Base-by-base conservation (phyloP, 805 yeast genomes). In the Kluyveromyces lactis region DNA sequence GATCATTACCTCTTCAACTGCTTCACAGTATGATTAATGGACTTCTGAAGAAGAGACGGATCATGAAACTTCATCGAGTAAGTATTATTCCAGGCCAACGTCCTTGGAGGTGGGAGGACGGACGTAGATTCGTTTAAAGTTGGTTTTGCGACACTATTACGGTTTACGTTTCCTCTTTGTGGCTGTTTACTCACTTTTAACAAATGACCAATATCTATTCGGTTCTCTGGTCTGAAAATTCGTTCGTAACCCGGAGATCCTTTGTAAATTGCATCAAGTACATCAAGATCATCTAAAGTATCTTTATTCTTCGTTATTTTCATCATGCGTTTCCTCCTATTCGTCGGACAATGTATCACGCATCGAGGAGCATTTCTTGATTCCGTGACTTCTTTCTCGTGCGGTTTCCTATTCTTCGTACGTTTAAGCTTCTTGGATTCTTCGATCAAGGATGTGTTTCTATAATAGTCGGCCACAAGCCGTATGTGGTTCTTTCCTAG, bases 401-500 rank as follows among this genome's bases (percentile, higher is more conserved):
- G 26, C 18, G 18, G 16, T 33, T n/a, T 41, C 37, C 12, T n/a
- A n/a, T 18, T 39, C 33, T 15, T 16, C 26, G 26, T 38, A 9
- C 26, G 12, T 15, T 28, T 36, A 23, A 13, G n/a, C 18, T 6
- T 35, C 34, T 10, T 37, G 13, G 21, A 19, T 18, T 19, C 32
- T 31, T 21, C 39, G 18, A 27, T 37, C 40, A 18, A 34, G 34
- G 34, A 46, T 48, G 33, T 49, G 51, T 68, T 62, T 49, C 82
- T 84, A 55, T 83, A 86, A 64, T 84, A 86, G 41, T 81, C 82
- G 43, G 86, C 77, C 37, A 81, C 83, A 39, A 73, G 68, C 44
- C 73, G 71, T 31, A 83, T 66, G 59, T 86, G 96, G 58, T 83
- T 80, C 50, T 74, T 76, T 8, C 96, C 96, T 29, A 72, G 65